phyloP scores from a whole-genome alignment of 192 early-diverging fungal species.

The Linnemannia elongata region DNA sequence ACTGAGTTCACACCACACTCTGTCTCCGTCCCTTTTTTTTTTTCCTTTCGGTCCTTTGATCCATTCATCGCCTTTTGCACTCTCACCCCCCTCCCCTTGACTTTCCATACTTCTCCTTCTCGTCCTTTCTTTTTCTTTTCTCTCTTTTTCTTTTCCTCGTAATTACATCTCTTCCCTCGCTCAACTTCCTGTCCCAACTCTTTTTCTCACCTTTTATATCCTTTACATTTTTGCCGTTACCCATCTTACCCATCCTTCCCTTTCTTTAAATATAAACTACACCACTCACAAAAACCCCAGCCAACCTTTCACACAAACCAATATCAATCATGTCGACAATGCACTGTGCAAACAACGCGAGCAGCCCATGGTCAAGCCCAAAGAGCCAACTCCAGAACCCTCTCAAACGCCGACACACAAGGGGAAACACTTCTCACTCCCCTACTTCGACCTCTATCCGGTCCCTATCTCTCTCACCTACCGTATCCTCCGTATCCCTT shows the following conservation, averaged over 20 bases:
- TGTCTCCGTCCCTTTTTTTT: constrained; percentile 8
- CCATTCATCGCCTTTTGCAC: constrained; percentile 5
- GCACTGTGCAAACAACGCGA: not conserved
- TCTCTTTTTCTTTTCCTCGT: not conserved
- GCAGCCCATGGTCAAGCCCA: constrained; percentile 20
- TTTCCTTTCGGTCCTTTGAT: not conserved
- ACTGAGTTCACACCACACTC: not conserved
- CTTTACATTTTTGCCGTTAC: not conserved
- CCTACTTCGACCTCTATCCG: constrained; percentile 9
- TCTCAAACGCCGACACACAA: constrained; percentile 43
- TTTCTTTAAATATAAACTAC: not conserved
- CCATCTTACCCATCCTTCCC: not conserved
- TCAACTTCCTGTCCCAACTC: not conserved
- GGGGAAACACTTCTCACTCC: constrained; percentile 24
- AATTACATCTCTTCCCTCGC: no score
- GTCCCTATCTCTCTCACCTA: constrained; percentile 16
- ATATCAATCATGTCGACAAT: constrained; percentile 1
- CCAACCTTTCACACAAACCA: not conserved
- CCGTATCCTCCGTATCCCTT: constrained; percentile 1
- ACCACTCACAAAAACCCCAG: no score
- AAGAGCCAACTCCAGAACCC: constrained; percentile 21
- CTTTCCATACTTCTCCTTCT: not conserved
- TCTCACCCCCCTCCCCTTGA: constrained; percentile 17
- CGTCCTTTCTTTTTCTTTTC: not conserved
- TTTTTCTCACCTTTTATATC: not conserved